A percentile compares a stretch with the other conserved stretches of the same genome.
These are phyloP conservation scores for Amanita subjunquillea DNA, from an alignment of 768 basidiomycete genomes.

Conservation along the genomic window DNA sequence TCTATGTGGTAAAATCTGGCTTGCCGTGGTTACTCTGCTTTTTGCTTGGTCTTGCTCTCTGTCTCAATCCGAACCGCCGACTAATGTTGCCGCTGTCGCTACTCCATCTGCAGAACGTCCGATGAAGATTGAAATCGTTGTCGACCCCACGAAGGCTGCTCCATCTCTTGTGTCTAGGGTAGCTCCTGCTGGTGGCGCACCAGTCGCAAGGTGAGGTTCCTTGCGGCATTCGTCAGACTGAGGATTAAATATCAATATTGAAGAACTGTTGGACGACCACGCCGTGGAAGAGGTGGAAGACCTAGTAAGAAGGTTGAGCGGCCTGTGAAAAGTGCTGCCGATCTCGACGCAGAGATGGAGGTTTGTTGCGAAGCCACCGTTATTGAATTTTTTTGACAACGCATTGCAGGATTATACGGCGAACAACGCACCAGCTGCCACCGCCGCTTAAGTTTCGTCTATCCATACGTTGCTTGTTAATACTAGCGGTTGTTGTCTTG, in stretches of 20 bases:
- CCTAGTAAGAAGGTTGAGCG: conserved; percentile 42
- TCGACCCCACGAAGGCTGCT: conserved; percentile 61
- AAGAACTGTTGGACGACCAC: conserved; percentile 22
- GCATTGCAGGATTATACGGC: conserved; percentile 58
- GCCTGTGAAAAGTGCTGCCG: conserved; percentile 73
- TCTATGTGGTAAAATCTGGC: conserved; percentile 26
- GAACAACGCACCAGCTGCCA: conserved; percentile 29
- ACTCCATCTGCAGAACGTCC: conserved; percentile 65
- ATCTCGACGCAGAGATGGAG: conserved; percentile 98
- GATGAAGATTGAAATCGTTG: conserved; percentile 97
- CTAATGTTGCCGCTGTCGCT: conserved; percentile 27
- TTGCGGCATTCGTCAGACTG: conserved; percentile 3
- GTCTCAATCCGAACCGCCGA: conserved; percentile 29
- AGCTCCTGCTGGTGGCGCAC: conserved; percentile 49
- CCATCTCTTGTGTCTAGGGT: conserved; percentile 75
- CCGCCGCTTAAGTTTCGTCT: conserved; percentile 10
- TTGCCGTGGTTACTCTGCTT: conserved; percentile 30
- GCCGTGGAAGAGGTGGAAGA: conserved; percentile 26
- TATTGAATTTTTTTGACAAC: neutral
- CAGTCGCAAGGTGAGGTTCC: conserved; percentile 24
- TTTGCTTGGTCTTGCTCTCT: conserved; percentile 25
- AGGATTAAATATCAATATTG: conserved; percentile 18
- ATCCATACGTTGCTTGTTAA: conserved; percentile 8
- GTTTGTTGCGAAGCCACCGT: conserved; percentile 28
- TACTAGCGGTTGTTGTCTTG: conserved; percentile 9